phyloP scores from a whole-genome alignment of 306 rosid species.

The Ormosia emarginata region DNA sequence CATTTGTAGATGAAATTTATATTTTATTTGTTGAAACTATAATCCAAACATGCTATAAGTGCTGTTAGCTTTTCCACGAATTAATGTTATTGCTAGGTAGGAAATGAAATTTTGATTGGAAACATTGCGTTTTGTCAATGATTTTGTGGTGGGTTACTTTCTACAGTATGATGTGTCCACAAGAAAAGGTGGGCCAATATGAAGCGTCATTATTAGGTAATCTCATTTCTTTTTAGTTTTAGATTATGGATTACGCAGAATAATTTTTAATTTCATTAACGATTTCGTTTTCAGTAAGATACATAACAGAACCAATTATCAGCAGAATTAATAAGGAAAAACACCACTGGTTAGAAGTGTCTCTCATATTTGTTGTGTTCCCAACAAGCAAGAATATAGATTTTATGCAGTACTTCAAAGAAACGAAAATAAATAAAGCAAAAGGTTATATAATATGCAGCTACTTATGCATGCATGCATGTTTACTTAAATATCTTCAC shows the following conservation, averaged over 20 bases:
- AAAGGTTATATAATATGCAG: neutral
- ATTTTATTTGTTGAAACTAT: too few relatives aligned
- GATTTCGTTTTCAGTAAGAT: neutral
- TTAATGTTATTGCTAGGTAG: neutral
- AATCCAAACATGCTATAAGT: neutral
- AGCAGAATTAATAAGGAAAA: neutral
- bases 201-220: slow-evolving; percentile 12
- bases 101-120: neutral
- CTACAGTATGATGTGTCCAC: slow-evolving; percentile 1
- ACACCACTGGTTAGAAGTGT: neutral
- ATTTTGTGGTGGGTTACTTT: slow-evolving; percentile 18
- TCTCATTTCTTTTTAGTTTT: slow-evolving; percentile 7
- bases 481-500: neutral
- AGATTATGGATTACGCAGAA: neutral
- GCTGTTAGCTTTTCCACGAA: neutral
- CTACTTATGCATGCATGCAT: slow-evolving; percentile 35
- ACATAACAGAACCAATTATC: neutral
- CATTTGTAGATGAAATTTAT: too few relatives aligned
- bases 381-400: neutral
- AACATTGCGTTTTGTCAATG: slow-evolving; percentile 12
- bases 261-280: neutral
- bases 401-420: neutral
- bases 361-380: neutral
- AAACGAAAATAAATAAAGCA: neutral
- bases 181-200: slow-evolving; percentile 13